These are phyloP conservation scores for Penicillium argentinense DNA, from an alignment of 495 filamentous ascomycete species.

Conservation along the genomic window DNA sequence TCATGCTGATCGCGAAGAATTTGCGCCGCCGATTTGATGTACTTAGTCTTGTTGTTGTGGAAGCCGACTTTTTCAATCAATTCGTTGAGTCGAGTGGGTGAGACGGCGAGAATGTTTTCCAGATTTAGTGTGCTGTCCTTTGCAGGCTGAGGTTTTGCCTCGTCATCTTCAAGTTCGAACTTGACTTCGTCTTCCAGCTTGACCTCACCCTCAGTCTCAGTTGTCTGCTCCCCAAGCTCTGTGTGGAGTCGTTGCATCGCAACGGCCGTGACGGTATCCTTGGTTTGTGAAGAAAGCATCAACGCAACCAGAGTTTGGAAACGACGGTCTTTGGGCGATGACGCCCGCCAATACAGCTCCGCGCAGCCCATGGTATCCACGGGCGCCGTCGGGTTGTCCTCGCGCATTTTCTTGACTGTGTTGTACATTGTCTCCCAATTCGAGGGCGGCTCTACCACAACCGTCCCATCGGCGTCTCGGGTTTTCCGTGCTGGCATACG, in stretches of 20 bases:
- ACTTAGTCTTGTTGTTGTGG: constrained; percentile 93
- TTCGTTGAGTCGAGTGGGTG: constrained; percentile 68
- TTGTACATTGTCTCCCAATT: constrained; percentile 86
- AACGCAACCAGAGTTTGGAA: constrained; percentile 91
- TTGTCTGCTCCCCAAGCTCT: constrained; percentile 54
- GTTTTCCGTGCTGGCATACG: constrained; percentile 66
- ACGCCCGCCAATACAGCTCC: constrained; percentile 54
- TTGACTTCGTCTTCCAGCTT: constrained; percentile 18
- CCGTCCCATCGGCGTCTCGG: constrained; percentile 53
- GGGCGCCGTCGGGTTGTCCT: constrained; percentile 68
- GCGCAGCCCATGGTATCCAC: constrained; percentile 99
- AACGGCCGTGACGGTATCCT: constrained; percentile 87
- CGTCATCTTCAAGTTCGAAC: constrained; percentile 22
- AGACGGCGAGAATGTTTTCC: constrained; percentile 73
- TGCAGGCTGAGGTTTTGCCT: constrained; percentile 33
- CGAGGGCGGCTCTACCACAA: constrained; percentile 64
- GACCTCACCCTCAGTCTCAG: not conserved
- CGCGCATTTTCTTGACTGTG: constrained; percentile 76
- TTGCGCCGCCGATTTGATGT: constrained; percentile 75
- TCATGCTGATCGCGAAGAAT: constrained; percentile 68
- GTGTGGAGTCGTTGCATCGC: constrained; percentile 79
- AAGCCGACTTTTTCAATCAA: constrained; percentile 87
- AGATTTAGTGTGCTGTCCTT: constrained; percentile 63
- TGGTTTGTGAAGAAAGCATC: constrained; percentile 97
- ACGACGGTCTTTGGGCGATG: constrained; percentile 59